phyloP scores from a whole-genome alignment of 2,329 filamentous ascomycete species.

The Penicillium sp. region DNA sequence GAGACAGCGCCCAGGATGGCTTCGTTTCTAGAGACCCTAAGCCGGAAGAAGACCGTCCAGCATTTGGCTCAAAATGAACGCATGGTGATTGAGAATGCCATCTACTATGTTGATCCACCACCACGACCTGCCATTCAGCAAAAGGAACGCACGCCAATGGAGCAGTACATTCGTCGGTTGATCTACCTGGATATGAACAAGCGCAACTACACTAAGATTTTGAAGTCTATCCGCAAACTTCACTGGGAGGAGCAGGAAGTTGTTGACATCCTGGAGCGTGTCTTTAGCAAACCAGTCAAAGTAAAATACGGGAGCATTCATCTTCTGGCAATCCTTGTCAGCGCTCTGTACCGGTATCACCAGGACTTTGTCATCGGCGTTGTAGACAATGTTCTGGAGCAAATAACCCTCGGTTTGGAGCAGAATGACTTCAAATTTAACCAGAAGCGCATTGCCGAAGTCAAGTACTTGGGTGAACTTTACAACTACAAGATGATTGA shows the following conservation, averaged over 20 bases:
- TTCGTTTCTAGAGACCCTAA: constrained; percentile 89
- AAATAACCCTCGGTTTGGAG: constrained; percentile 83
- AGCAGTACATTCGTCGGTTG: constrained; percentile 88
- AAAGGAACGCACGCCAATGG: constrained; percentile 91
- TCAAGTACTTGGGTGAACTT: constrained; percentile 93
- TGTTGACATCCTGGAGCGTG: constrained; percentile 76
- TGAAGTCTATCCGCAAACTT: constrained; percentile 90
- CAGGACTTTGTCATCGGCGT: constrained; percentile 87
- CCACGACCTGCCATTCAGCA: constrained; percentile 92
- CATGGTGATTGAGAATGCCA: constrained; percentile 97
- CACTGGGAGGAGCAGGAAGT: constrained; percentile 97
- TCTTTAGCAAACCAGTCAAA: constrained; percentile 94
- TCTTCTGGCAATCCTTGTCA: constrained; percentile 83
- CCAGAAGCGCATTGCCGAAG: constrained; percentile 88
- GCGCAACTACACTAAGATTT: constrained; percentile 86
- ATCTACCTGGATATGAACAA: constrained; percentile 93
- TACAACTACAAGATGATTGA: constrained; percentile 98
- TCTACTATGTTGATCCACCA: constrained; percentile 97
- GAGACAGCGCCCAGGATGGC: constrained; percentile 92
- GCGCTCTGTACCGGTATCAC: constrained; percentile 87
- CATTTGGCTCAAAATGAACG: constrained; percentile 94
- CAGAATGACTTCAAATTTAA: constrained; percentile 98
- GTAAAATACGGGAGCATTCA: constrained; percentile 98
- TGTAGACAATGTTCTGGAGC: constrained; percentile 88
- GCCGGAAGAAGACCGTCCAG: constrained; percentile 93